Evolutionary conservation across 2,329 filamentous ascomycete genomes (phyloP), one percentile per base, ranked within the genome.

Genomic region (Orbilia brochopaga): DNA sequence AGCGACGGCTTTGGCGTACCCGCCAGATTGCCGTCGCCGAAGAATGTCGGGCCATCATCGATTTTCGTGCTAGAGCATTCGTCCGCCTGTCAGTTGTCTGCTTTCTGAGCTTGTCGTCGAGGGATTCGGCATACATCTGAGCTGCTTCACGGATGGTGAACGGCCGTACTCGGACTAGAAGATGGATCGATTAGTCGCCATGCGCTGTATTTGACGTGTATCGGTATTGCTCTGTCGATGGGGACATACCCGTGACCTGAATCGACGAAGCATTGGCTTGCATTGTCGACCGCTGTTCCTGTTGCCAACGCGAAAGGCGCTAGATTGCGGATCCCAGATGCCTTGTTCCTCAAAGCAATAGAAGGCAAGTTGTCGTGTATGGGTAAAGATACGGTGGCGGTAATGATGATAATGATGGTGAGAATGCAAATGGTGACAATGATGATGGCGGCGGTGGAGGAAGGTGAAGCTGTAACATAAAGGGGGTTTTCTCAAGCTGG

Each of bases 1-100:
- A 96, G 85, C 78, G 93, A 96, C 0, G 92, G 92, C 0, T 91
- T 85, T 0, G 93, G 92, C 13, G 85, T 88, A 51, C 87, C 90
- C n/a, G 94, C 94, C 64, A 99, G 84, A 17, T 93, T 97, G 69
- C 94, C 94, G 79, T 99, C 94, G 73, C 94, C 94, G n/a, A 99
- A 85, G 79, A 99, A 99, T 40, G 96, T 80, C 3, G 91, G 92
- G 60, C 88, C 88, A 80, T 97, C 93, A 76, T 99, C 93, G 77
- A 81, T 85, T 78, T 84, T 86, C 57, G 87, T 84, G 76, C 85
- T 87, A 75, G 11, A 69, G 32, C 13, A 19, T 27, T 40, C n/a
- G 37, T 48, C 19, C 42, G 4, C 21, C 15, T 30, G n/a, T 56
- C 58, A 75, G 30, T 53, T 56, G 21, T 52, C 30, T 61, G 61